Percentiles rank a stretch among this genome's conserved stretches.
Conservation (phyloP, 495 filamentous ascomycete genomes). For the Viridothelium virens region DNA sequence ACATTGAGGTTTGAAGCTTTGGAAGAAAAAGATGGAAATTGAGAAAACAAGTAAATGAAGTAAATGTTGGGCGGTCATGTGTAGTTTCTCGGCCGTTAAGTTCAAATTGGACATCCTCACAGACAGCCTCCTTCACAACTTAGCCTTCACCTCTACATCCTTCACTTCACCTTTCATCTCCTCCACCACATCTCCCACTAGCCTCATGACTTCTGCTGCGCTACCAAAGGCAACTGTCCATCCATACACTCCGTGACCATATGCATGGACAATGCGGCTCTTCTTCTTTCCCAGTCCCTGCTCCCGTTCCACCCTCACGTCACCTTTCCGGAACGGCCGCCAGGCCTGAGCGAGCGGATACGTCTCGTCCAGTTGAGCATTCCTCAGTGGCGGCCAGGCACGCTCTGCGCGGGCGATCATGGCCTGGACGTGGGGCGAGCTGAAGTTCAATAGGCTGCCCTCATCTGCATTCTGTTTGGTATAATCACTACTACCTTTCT, state of each 20-base stretch:
- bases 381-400: constrained; percentile 40
- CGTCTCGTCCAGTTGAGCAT: constrained; percentile 38
- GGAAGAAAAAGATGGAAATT: background rate
- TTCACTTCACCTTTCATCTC: background rate
- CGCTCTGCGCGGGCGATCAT: constrained; percentile 43
- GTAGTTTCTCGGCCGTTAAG: no score
- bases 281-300: background rate
- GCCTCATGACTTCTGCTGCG: constrained; percentile 33
- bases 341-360: constrained; percentile 44
- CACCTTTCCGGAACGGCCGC: constrained; percentile 37
- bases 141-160: background rate
- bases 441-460: constrained; percentile 13
- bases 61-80: no score
- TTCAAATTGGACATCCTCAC: no score
- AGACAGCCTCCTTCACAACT: background rate
- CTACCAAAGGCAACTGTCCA: constrained; percentile 44
- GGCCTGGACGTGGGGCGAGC: constrained; percentile 36
- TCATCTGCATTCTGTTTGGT: no score
- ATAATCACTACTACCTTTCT: constrained; percentile 21
- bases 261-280: constrained; percentile 42
- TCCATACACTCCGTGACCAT: constrained; percentile 45
- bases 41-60: no score
- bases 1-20: background rate
- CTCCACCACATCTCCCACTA: background rate
- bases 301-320: constrained; percentile 44